These are phyloP conservation scores for Wickerhamiella spandovensis DNA, from an alignment of 805 yeast genomes.

Conservation along the genomic window DNA sequence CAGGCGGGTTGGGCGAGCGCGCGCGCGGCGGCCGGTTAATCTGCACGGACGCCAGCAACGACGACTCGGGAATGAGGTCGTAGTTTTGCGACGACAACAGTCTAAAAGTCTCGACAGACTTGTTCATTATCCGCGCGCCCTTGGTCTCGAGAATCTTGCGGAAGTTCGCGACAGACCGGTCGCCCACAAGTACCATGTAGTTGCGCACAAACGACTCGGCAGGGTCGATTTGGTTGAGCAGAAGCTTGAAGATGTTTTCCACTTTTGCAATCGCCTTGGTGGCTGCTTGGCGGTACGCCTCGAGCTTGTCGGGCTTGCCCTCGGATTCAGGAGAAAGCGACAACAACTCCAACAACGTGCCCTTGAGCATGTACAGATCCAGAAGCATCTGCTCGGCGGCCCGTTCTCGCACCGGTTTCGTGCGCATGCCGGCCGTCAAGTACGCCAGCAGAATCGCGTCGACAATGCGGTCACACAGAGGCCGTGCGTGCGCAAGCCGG, in stretches of 20 bases:
- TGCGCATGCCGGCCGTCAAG: conserved; percentile 37
- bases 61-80: conserved; percentile 8
- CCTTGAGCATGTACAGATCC: conserved; percentile 56
- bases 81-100: conserved; percentile 14
- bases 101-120: conserved; percentile 15
- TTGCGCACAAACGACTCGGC: conserved; percentile 45
- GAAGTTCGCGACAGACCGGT: conserved; percentile 49
- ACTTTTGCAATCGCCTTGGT: conserved; percentile 24
- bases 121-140: conserved; percentile 29
- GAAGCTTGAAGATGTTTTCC: conserved; percentile 54
- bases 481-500: conserved; percentile 57
- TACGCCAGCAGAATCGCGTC: conserved; percentile 49
- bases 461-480: conserved; percentile 61
- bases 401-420: conserved; percentile 57
- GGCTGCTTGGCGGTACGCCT: conserved; percentile 8
- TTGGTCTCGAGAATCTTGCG: conserved; percentile 51
- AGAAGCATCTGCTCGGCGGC: conserved; percentile 69
- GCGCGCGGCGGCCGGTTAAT: background rate
- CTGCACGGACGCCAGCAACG: conserved; percentile 7
- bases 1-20: background rate
- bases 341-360: conserved; percentile 29
- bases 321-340: conserved; percentile 24
- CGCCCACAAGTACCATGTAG: conserved; percentile 56
- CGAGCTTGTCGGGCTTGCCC: conserved; percentile 24
- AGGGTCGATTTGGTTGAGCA: conserved; percentile 56